Evolutionary conservation across 2,329 filamentous ascomycete genomes (phyloP).

Genomic region (Microsporum audouinii): DNA sequence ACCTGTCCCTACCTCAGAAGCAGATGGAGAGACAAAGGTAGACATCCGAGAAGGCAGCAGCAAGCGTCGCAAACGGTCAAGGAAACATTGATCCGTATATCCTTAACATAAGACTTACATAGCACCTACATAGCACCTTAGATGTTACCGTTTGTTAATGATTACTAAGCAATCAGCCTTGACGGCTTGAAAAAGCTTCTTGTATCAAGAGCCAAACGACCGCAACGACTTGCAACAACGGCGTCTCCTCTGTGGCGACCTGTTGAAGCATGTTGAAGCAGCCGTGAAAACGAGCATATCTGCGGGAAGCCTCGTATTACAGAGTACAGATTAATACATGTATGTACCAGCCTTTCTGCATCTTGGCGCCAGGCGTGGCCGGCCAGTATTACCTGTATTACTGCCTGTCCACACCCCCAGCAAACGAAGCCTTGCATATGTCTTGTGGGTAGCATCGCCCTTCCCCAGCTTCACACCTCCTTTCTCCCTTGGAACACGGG

Average conservation of each 20-base stretch:
- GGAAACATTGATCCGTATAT: constrained; percentile 26
- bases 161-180: background rate
- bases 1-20: constrained; percentile 5
- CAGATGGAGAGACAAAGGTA: constrained; percentile 19
- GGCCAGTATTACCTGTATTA: no score
- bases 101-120: no score
- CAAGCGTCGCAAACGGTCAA: constrained; percentile 36
- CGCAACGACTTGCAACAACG: background rate
- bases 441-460: background rate
- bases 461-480: background rate
- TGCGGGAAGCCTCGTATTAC: no score
- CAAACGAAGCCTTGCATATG: background rate
- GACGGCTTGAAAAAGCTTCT: background rate
- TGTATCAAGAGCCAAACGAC: background rate
- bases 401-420: no score
- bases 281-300: background rate
- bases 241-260: background rate
- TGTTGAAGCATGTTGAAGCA: background rate
- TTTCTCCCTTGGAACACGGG: background rate
- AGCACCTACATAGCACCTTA: no score
- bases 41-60: constrained; percentile 34
- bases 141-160: no score
- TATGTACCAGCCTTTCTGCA: background rate
- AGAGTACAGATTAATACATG: constrained; percentile 16
- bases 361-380: no score